Evolutionary conservation across 192 early-diverging fungal genomes (phyloP), one percentile per base, ranked within the genome.

Genomic region (Dissophora globulifera): DNA sequence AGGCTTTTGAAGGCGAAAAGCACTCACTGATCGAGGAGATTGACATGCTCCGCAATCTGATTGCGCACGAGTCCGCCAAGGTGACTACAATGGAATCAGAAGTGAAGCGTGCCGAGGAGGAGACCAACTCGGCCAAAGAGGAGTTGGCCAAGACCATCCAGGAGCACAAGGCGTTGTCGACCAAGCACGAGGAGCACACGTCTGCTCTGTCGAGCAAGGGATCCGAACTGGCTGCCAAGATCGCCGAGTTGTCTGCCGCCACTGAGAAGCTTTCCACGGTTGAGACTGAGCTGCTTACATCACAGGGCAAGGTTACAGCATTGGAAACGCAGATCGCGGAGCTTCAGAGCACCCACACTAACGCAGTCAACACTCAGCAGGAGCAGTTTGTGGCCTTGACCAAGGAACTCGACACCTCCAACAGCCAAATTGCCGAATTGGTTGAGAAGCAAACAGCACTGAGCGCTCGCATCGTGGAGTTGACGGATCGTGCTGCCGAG

Each of bases 1-100:
- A 76, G 52, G 35, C 72, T 6, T 76, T 66, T 41, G 63, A 62
- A 25, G 72, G 63, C 12, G 72, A 76, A 46, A 76, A 67, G 35
- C 72, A 62, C 29, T 66, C 63, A 0, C 35, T 76, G 58, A 61
- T 76, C n/a, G 72, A 76, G 20, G 72, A 76, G 46, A 66, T 76
- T 50, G 72, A 67, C 9, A 61, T 67, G 38, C 58, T 76, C 12
- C 72, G 72, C 10, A 50, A 26, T 9, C 57, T 61, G 31, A 16
- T 55, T 20, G 13, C 45, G 12, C 49, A 66, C 15, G 72, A 67
- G 45, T 41, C 46, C 1, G 72, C 46, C 11, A 66, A 76, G 58
- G 45, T 48, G 27, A 22, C 51, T 15, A 26, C 66, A 38, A 71
- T 57, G 60, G 59, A 58, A 19, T 22, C 53, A 19, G 58, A 53